Evolutionary conservation across 1,284 basidiomycete species (phyloP).

Genomic region (Irpex sp.): DNA sequence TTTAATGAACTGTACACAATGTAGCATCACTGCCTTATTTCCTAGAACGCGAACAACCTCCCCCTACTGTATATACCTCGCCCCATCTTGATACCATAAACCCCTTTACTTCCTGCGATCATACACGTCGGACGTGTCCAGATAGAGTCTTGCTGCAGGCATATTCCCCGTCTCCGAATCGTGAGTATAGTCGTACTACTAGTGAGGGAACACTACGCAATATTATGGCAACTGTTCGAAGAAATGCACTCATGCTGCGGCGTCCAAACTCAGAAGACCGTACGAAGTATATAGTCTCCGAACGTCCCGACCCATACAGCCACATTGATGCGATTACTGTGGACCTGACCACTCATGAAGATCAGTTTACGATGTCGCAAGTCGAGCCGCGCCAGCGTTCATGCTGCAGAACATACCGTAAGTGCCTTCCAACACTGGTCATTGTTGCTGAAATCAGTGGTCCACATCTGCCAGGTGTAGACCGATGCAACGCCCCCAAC

Average conservation of each 20-base stretch:
- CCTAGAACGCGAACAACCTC: background rate
- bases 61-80: background rate
- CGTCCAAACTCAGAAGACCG: background rate
- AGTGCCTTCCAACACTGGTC: background rate
- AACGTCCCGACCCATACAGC: background rate
- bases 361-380: background rate
- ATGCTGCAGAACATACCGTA: background rate
- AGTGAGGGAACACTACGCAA: too few relatives aligned
- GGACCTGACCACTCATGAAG: background rate
- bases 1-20: too few relatives aligned
- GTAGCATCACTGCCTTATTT: background rate
- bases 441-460: background rate
- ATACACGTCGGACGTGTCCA: background rate
- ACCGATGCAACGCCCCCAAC: conserved; percentile 46
- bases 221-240: too few relatives aligned
- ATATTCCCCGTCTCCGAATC: too few relatives aligned
- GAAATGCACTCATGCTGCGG: too few relatives aligned
- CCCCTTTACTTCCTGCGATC: background rate
- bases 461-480: conserved; percentile 53
- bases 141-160: too few relatives aligned
- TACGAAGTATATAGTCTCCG: background rate
- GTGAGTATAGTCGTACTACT: too few relatives aligned
- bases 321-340: background rate
- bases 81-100: background rate
- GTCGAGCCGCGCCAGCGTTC: background rate